These are phyloP conservation scores for Lenwebbia sp. DNA, from an alignment of 345 rosid genomes.

Conservation along the genomic window DNA sequence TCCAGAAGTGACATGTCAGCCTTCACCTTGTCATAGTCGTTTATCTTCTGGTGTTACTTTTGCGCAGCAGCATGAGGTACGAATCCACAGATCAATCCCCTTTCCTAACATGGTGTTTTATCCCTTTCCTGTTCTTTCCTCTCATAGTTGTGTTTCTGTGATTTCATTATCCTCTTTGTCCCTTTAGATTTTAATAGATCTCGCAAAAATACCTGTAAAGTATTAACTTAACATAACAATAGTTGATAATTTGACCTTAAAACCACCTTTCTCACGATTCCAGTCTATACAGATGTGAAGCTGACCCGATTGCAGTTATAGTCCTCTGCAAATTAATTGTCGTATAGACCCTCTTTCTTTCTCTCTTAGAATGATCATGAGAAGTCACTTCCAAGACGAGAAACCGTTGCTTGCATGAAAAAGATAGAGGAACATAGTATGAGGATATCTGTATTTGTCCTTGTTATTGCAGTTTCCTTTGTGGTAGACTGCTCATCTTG, in stretches of 20 bases:
- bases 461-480: background rate
- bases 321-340: background rate
- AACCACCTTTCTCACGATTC: background rate
- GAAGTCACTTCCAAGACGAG: background rate
- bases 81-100: background rate
- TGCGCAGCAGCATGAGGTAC: conserved; percentile 39
- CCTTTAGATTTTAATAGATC: background rate
- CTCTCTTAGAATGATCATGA: background rate
- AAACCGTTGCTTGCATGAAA: background rate
- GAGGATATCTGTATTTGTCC: background rate
- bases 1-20: conserved; percentile 26
- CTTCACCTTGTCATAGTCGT: conserved; percentile 24
- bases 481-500: background rate
- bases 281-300: background rate
- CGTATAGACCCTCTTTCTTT: background rate
- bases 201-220: background rate
- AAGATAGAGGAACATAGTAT: background rate
- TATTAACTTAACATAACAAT: background rate
- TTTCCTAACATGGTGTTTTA: background rate
- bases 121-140: background rate
- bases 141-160: background rate
- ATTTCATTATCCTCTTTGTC: background rate
- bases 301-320: background rate
- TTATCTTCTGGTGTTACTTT: conserved; percentile 21
- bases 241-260: background rate